Conservation (phyloP, 495 filamentous ascomycete genomes). For the Jackrogersella minutella region DNA sequence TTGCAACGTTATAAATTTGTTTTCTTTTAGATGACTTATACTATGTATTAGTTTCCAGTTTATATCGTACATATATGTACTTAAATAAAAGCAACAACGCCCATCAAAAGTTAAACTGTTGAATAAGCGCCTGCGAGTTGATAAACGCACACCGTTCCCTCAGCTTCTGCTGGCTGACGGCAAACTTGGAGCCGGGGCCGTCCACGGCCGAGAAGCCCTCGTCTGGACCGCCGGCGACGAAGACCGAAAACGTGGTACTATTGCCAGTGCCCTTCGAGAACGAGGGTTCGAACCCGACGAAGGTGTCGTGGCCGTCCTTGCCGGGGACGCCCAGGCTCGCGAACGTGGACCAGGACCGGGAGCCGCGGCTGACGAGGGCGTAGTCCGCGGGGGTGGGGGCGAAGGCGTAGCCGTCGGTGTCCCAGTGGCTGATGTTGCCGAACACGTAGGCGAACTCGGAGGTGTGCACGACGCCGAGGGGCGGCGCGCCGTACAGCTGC, state of each 20-base stretch:
- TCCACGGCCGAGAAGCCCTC: slow-evolving; percentile 44
- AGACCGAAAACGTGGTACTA: slow-evolving; percentile 28
- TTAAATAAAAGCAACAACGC: background rate
- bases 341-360: slow-evolving; percentile 47
- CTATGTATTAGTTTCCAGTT: background rate
- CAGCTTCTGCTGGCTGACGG: slow-evolving; percentile 30
- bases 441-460: slow-evolving; percentile 58
- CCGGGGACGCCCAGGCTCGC: slow-evolving; percentile 38
- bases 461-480: slow-evolving; percentile 53
- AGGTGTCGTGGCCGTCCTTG: slow-evolving; percentile 32
- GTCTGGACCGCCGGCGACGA: slow-evolving; percentile 42
- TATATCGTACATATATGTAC: background rate
- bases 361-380: slow-evolving; percentile 33
- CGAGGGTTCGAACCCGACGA: slow-evolving; percentile 38
- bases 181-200: slow-evolving; percentile 31
- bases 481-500: slow-evolving; percentile 39
- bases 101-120: slow-evolving; percentile 34
- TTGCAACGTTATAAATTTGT: too few relatives aligned
- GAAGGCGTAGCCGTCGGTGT: slow-evolving; percentile 27
- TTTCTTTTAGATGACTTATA: too few relatives aligned
- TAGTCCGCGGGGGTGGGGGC: slow-evolving; percentile 38
- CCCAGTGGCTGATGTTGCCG: slow-evolving; percentile 45
- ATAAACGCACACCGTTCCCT: slow-evolving; percentile 43
- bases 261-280: slow-evolving; percentile 9
- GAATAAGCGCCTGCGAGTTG: slow-evolving; percentile 37